A percentile compares a stretch with the other conserved stretches of the same genome.
phyloP scores from a whole-genome alignment of 2,329 filamentous ascomycete genomes.

The Pseudogymnoascus pannorum region DNA sequence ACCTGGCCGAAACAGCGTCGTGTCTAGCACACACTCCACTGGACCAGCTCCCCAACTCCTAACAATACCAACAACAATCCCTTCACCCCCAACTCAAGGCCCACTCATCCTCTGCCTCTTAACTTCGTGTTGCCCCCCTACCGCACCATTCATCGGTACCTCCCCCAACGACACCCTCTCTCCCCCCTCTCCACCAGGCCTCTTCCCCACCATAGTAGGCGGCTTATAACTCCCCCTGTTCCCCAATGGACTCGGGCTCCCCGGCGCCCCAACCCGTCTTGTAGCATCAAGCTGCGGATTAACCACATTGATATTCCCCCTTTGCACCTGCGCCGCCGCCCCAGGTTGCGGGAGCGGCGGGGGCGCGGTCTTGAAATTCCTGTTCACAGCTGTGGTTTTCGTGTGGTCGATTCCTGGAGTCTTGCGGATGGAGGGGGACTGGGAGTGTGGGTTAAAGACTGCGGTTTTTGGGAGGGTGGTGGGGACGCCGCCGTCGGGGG shows the following conservation, averaged over 20 bases:
- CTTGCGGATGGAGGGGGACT: conserved; percentile 80
- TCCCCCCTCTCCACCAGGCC: conserved; percentile 17
- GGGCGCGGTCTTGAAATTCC: conserved; percentile 43
- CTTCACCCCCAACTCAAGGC: background rate
- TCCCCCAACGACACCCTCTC: conserved; percentile 23
- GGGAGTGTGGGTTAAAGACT: conserved; percentile 64
- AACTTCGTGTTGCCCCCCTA: conserved; percentile 19
- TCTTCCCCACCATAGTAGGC: conserved; percentile 43
- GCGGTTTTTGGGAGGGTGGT: conserved; percentile 34
- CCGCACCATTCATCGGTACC: conserved; percentile 23
- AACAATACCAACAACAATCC: background rate
- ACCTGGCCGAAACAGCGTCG: background rate
- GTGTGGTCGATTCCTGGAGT: conserved; percentile 81
- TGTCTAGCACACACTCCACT: background rate
- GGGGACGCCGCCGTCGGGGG: background rate
- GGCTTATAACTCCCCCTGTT: conserved; percentile 54
- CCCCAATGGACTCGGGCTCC: conserved; percentile 45
- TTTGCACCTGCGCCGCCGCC: conserved; percentile 16
- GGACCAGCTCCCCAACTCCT: background rate
- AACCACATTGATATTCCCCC: conserved; percentile 34
- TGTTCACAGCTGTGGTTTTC: conserved; percentile 29
- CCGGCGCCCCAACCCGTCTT: conserved; percentile 53
- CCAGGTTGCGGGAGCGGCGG: conserved; percentile 22
- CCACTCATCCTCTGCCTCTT: conserved; percentile 29
- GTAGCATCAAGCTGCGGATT: conserved; percentile 49